Evolutionary conservation across 305 asterid genomes (phyloP).

Genomic region (Fraxinus platypoda): DNA sequence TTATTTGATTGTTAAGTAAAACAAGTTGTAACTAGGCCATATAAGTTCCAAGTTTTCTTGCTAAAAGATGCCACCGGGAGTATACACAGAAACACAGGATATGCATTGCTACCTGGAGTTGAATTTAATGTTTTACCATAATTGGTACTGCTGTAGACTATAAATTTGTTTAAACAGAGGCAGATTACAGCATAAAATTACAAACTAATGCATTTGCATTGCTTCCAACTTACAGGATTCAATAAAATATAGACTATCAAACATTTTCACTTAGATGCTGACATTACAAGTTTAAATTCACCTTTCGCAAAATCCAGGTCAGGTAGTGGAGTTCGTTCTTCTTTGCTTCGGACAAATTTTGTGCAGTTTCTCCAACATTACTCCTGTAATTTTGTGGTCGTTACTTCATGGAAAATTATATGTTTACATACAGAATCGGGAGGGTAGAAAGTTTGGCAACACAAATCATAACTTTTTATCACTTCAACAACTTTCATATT

Average conservation of each 20-base stretch:
- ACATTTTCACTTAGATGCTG: not conserved
- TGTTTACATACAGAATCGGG: not conserved
- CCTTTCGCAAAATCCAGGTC: conserved; percentile 54
- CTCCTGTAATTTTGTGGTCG: conserved; percentile 51
- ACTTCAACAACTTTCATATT: not conserved
- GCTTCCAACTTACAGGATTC: conserved; percentile 16
- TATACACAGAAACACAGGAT: not conserved
- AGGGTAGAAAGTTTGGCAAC: conserved; percentile 9
- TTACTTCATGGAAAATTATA: conserved; percentile 19
- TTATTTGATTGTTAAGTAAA: not conserved
- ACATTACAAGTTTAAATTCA: conserved; percentile 4
- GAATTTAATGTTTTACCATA: not conserved
- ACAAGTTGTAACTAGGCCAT: not conserved
- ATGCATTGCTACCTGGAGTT: not conserved
- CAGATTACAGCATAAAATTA: conserved; percentile 1
- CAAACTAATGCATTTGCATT: not conserved
- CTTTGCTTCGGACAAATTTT: conserved; percentile 50
- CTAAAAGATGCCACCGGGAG: not conserved
- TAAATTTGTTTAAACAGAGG: conserved; percentile 13
- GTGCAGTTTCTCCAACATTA: conserved; percentile 49
- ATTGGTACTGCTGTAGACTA: conserved; percentile 4
- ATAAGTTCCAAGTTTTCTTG: not conserved
- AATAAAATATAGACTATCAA: not conserved
- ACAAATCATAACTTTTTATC: conserved; percentile 2
- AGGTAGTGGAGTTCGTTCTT: conserved; percentile 52